Evolutionary conservation across 129 eudicot genomes (phyloP).

Genomic region (Solidago caesia): DNA sequence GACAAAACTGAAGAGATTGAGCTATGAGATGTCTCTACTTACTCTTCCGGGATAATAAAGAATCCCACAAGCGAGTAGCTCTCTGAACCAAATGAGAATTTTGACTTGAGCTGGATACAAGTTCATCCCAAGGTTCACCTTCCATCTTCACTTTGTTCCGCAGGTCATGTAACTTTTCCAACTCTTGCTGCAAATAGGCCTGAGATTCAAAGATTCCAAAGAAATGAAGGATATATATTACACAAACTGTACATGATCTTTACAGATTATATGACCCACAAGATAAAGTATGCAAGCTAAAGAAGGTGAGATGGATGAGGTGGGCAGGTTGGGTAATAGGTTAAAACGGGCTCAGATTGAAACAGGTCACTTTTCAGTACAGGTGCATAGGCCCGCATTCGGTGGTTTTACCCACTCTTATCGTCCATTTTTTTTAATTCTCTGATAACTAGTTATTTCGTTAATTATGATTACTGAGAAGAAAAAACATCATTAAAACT

Average conservation of each 20-base stretch:
- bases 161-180: slow-evolving; percentile 86
- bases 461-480: too few relatives aligned
- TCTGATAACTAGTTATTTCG: not conserved
- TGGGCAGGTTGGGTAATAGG: too few relatives aligned
- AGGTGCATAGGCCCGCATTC: too few relatives aligned
- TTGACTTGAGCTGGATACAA: slow-evolving; percentile 92
- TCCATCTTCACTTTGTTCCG: slow-evolving; percentile 96
- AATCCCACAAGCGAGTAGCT: slow-evolving; percentile 96
- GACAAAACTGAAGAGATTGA: not conserved
- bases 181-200: slow-evolving; percentile 99
- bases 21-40: slow-evolving; percentile 34
- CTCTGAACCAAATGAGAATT: slow-evolving; percentile 92
- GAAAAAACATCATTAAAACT: too few relatives aligned
- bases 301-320: too few relatives aligned
- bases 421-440: too few relatives aligned
- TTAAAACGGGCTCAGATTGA: too few relatives aligned
- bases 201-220: slow-evolving; percentile 40
- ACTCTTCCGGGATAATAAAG: slow-evolving; percentile 91
- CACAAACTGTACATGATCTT: slow-evolving; percentile 16
- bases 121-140: slow-evolving; percentile 99
- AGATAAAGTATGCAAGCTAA: too few relatives aligned
- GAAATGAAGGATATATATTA: slow-evolving; percentile 10
- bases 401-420: too few relatives aligned
- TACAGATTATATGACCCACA: not conserved
- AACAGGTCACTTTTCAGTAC: too few relatives aligned